Evolutionary conservation across 2,329 filamentous ascomycete genomes (phyloP).

Genomic region (Malbranchea zuffiana): DNA sequence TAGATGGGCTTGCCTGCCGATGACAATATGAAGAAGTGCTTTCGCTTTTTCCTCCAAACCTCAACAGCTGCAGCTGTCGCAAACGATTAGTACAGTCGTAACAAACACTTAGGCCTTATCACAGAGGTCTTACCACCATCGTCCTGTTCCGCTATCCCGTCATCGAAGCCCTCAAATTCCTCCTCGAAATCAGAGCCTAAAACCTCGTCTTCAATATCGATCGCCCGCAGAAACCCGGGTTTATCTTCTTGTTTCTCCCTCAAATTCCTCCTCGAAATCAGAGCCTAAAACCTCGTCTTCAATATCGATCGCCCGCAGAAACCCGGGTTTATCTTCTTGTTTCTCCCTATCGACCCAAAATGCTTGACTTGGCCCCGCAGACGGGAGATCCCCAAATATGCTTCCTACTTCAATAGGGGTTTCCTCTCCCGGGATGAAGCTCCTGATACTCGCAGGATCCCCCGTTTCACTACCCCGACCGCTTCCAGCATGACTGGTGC

Average conservation of each 20-base stretch:
- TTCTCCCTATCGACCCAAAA: conserved; percentile 3
- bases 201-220: conserved; percentile 35
- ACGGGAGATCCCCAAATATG: conserved; percentile 59
- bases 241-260: conserved; percentile 34
- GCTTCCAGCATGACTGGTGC: conserved; percentile 35
- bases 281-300: conserved; percentile 45
- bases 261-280: conserved; percentile 68
- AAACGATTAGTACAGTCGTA: conserved; percentile 7
- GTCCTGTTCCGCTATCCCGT: conserved; percentile 44
- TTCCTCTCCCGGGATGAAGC: conserved; percentile 45
- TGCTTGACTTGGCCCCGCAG: not conserved
- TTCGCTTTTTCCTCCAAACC: conserved; percentile 82
- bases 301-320: conserved; percentile 28
- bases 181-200: conserved; percentile 56
- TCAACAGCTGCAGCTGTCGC: conserved; percentile 40
- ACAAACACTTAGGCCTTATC: not conserved
- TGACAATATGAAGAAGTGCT: conserved; percentile 94
- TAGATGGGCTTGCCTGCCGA: conserved; percentile 96
- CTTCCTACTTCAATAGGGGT: conserved; percentile 65
- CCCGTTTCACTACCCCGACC: conserved; percentile 40
- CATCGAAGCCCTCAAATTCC: conserved; percentile 68
- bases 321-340: conserved; percentile 25
- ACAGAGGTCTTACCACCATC: conserved; percentile 42
- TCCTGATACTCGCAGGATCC: conserved; percentile 42
- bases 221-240: conserved; percentile 24